A percentile compares a stretch with the other conserved stretches of the same genome.
Conservation (phyloP, 2,329 filamentous ascomycete species). For the Colletotrichum sp. region DNA sequence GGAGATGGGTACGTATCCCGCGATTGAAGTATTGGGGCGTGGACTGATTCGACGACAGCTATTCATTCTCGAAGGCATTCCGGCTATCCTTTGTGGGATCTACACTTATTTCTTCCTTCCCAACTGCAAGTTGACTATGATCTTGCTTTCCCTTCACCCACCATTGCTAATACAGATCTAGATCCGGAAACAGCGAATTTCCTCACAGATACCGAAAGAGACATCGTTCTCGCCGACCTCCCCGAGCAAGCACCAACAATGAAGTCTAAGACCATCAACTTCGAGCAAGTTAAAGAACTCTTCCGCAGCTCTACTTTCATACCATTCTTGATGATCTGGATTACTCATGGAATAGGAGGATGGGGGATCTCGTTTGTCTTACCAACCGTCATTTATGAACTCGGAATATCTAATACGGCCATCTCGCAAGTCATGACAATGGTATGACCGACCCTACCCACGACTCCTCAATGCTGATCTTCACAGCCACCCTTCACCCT, state of each 20-base stretch:
- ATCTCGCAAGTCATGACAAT: constrained; percentile 32
- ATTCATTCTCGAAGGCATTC: constrained; percentile 30
- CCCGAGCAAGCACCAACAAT: constrained; percentile 27
- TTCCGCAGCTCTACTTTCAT: constrained; percentile 26
- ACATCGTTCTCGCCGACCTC: constrained; percentile 24
- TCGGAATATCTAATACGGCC: constrained; percentile 29
- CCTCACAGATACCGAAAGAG: constrained; percentile 24
- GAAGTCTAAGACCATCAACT: constrained; percentile 24
- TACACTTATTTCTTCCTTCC: constrained; percentile 28
- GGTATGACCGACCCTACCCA: background rate
- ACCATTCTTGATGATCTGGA: constrained; percentile 29
- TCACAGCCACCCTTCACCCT: constrained; percentile 23
- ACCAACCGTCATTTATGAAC: constrained; percentile 31
- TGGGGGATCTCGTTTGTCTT: constrained; percentile 30
- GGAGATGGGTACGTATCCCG: constrained; percentile 25
- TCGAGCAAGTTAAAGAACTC: constrained; percentile 23
- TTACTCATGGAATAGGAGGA: constrained; percentile 31
- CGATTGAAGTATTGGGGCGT: background rate
- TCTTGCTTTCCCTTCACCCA: background rate
- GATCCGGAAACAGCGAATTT: constrained; percentile 28
- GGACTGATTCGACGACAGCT: constrained; percentile 19
- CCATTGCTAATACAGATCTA: background rate
- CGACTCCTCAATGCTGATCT: background rate
- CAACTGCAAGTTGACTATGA: constrained; percentile 23
- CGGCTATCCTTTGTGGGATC: constrained; percentile 26